Evolutionary conservation across 345 rosid genomes (phyloP).

Genomic region (Corchorus olitorius): DNA sequence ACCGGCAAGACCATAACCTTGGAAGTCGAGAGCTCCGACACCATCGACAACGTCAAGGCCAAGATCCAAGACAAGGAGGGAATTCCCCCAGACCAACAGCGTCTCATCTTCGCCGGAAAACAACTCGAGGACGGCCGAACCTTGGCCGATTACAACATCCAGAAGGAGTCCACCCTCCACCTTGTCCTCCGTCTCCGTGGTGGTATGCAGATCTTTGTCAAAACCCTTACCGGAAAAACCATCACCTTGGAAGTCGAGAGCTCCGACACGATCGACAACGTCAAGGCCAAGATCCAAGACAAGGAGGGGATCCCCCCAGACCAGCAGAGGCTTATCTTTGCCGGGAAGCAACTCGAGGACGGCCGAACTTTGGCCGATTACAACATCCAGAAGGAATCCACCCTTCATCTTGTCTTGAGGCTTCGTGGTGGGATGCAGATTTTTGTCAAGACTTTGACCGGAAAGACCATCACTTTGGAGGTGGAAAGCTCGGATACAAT

Average conservation of each 20-base stretch:
- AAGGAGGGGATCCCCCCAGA: conserved; percentile 52
- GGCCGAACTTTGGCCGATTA: conserved; percentile 40
- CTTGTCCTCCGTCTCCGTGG: conserved; percentile 46
- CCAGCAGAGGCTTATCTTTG: conserved; percentile 49
- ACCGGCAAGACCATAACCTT: conserved; percentile 48
- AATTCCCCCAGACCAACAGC: conserved; percentile 49
- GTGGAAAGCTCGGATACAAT: conserved; percentile 42
- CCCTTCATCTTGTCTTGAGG: conserved; percentile 43
- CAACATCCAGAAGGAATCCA: conserved; percentile 44
- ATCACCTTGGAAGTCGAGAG: conserved; percentile 42
- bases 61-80: conserved; percentile 55
- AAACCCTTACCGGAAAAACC: conserved; percentile 39
- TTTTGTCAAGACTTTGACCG: conserved; percentile 40
- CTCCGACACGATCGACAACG: conserved; percentile 40
- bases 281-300: conserved; percentile 43
- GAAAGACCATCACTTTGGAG: conserved; percentile 39
- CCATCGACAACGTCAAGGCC: conserved; percentile 48
- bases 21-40: conserved; percentile 47
- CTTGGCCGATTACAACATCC: conserved; percentile 41
- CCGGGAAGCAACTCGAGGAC: conserved; percentile 45
- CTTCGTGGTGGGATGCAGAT: conserved; percentile 56
- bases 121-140: conserved; percentile 41
- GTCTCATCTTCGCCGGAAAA: conserved; percentile 48
- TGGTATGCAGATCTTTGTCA: conserved; percentile 50
- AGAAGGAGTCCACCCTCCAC: conserved; percentile 47